Conservation (phyloP, 805 yeast genomes). For the Trichomonascus vanleenenianus region DNA sequence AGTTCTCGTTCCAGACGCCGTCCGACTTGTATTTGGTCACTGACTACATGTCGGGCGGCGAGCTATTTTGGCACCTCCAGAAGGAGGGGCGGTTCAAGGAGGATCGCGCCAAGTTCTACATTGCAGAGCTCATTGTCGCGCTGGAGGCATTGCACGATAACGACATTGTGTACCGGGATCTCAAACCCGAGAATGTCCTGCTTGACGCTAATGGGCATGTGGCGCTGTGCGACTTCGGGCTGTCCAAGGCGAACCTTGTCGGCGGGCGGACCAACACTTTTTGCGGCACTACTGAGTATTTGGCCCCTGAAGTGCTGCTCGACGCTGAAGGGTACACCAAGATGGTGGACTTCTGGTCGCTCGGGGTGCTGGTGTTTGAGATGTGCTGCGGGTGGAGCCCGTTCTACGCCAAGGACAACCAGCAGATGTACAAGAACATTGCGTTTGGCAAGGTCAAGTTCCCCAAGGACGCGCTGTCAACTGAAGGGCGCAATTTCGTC, state of each 20-base stretch:
- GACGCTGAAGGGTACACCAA: constrained; percentile 97
- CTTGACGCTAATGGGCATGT: constrained; percentile 96
- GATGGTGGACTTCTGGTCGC: constrained; percentile 99
- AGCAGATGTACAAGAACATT: constrained; percentile 97
- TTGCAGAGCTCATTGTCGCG: constrained; percentile 91
- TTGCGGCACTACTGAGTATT: constrained; percentile 96
- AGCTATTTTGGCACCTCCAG: constrained; percentile 92
- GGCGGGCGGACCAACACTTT: constrained; percentile 93
- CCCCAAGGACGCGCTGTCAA: constrained; percentile 89
- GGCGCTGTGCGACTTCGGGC: constrained; percentile 94
- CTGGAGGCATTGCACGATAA: constrained; percentile 91
- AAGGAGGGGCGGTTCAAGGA: constrained; percentile 92
- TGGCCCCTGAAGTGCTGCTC: constrained; percentile 92
- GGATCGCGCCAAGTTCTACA: constrained; percentile 91
- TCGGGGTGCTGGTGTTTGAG: constrained; percentile 93
- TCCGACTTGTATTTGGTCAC: constrained; percentile 87
- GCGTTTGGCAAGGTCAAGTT: constrained; percentile 97
- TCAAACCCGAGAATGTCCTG: constrained; percentile 93
- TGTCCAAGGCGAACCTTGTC: constrained; percentile 84
- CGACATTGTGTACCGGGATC: constrained; percentile 92
- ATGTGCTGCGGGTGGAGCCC: constrained; percentile 99
- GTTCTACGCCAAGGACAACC: constrained; percentile 94
- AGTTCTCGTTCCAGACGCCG: constrained; percentile 94
- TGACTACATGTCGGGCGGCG: constrained; percentile 98
- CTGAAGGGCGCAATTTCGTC: constrained; percentile 92